Percentiles rank a stretch among this genome's conserved stretches.
phyloP scores from a whole-genome alignment of 768 basidiomycete species.

The Lactarius sp. region DNA sequence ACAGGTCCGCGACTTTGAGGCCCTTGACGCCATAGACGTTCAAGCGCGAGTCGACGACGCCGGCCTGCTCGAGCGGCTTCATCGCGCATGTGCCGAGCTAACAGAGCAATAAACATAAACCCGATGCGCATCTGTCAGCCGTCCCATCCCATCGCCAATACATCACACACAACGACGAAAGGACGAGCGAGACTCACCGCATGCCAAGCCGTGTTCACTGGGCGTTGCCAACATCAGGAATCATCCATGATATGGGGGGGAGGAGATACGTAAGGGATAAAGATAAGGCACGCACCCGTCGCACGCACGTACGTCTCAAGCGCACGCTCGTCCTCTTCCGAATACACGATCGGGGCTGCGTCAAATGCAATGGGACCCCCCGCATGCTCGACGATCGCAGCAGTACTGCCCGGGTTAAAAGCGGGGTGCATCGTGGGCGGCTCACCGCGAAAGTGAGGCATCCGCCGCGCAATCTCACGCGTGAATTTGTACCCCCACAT shows the following conservation, averaged over 20 bases:
- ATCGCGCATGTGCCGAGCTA: conserved; percentile 65
- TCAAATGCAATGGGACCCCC: conserved; percentile 28
- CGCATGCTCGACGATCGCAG: conserved; percentile 21
- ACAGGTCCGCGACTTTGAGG: conserved; percentile 51
- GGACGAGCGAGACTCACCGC: conserved; percentile 6
- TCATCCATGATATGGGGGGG: background rate
- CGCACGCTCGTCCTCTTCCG: conserved; percentile 34
- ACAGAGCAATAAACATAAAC: background rate
- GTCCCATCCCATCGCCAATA: too few species aligned
- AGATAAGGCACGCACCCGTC: conserved; percentile 5
- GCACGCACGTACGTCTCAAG: conserved; percentile 31
- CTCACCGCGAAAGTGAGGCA: conserved; percentile 40
- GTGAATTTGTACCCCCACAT: conserved; percentile 51
- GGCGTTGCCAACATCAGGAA: background rate
- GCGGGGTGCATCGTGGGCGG: conserved; percentile 29
- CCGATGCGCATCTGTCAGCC: background rate
- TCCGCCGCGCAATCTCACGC: conserved; percentile 53
- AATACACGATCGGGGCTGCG: conserved; percentile 33
- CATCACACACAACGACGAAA: too few species aligned
- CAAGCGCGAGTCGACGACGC: conserved; percentile 58
- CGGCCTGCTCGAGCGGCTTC: conserved; percentile 53
- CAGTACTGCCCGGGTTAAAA: conserved; percentile 32
- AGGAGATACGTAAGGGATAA: background rate
- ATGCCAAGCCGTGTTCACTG: conserved; percentile 16
- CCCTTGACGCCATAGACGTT: conserved; percentile 57